Base-by-base conservation (phyloP, 306 rosid species). In the Vicia sativa region DNA sequence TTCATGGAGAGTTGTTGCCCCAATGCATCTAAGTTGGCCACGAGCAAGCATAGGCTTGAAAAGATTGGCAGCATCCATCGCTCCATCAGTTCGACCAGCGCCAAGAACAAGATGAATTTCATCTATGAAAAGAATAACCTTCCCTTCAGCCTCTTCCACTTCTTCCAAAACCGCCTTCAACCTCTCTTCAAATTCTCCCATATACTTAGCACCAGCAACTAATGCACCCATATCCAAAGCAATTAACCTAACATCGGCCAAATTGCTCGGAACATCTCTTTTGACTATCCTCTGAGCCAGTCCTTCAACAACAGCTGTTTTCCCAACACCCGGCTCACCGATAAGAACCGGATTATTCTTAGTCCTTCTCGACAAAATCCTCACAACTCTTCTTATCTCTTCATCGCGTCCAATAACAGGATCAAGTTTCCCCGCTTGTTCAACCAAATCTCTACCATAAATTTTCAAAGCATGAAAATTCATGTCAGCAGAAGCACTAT, bases 21-120 rank as follows among this genome's bases (percentile, higher is more conserved):
- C 97, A 52, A 91, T 91, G 70, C 97, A 91, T 43, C 97, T 60
- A 1, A 91, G 86, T 55, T 89, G 95, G 28, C 96, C 97, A 4
- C 96, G 81, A 6, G 95, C 97, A 13, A 91, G 91, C 97, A 91
- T 91, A 2, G 97, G 96, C 65, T 91, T 91, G 37, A 91, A 79
- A 5, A 91, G 82, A 21, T 87, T 91, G 0, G 96, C 97, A 7
- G 91, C 97, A 79, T 91, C 97, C 96, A 89, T 91, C 3, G 97
- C 87, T 1, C 96, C 97, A 13, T 91, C 95, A 1, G 90, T 71
- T 56, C 91, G 46, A 26, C 97, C 97, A 9, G 96, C 96, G 39
- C 97, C 97, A 35, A 91, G 95, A 26, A 91, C 97, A 19, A 91
- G 67, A 75, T 91, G 97, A 15, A 91, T 85, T 70, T 91, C 97